Evolutionary conservation across 2,329 filamentous ascomycete species (phyloP), one percentile per base, ranked within the genome.

Genomic region (Epichloe gansuensis): DNA sequence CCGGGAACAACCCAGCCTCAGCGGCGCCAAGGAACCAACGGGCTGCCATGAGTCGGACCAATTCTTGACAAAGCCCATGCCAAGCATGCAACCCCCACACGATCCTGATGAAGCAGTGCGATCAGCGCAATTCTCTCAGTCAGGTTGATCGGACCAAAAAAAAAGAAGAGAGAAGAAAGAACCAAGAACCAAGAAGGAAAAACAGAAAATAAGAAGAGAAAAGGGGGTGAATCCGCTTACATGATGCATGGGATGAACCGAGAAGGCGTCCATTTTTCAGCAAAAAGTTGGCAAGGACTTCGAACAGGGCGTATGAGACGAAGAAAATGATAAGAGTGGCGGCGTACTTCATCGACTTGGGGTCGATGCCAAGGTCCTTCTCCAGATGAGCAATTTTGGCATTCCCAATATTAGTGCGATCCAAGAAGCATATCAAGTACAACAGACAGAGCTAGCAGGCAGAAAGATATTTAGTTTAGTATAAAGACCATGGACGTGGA

Each of bases 171-270:
- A 6, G n/a, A 35, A 2, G 11, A n/a, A 13, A 37, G 11, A 35
- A 34, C 15, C 2, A 23, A 4, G n/a, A 15, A n/a, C n/a, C n/a
- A n/a, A n/a, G n/a, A 21, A 28, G 13, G 11, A 15, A 25, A 4
- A 35, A 5, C 7, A 38, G 21, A 6, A 23, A 4, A 21, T 2
- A 37, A 13, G 23, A 8, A 21, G 11, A 9, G 17, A 17, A 11
- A 8, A 8, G 13, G 11, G 21, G 35, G 11, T 11, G 34, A 6
- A 4, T 23, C 12, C 21, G 48, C 74, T 59, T 78, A 75, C 85
- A 95, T 94, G 62, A 94, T 94, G 35, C 78, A 72, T 2, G 89
- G 86, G 52, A 94, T 81, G 63, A 94, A 95, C 51, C 91, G 70
- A 41, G 84, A 88, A 0, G 90, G 90, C 1, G 82, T 77, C 56